A percentile compares a stretch with the other conserved stretches of the same genome.
These are phyloP conservation scores for Saccharomycopsis sp. DNA, from an alignment of 805 yeast genomes.

Conservation along the genomic window DNA sequence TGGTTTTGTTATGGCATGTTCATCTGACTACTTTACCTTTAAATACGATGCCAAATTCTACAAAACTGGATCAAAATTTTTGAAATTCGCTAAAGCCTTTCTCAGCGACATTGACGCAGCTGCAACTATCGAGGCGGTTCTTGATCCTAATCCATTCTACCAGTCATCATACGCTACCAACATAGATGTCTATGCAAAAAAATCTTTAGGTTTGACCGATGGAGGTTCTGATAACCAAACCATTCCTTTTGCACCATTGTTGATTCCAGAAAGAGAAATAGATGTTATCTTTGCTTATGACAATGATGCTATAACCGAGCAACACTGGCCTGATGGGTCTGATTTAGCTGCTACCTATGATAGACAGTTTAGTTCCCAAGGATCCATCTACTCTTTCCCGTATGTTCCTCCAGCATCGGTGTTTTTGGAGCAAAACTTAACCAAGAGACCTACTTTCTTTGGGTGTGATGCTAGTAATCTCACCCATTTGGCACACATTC, in stretches of 20 bases:
- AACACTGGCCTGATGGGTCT: slow-evolving; percentile 61
- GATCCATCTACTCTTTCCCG: slow-evolving; percentile 63
- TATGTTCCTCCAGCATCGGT: slow-evolving; percentile 67
- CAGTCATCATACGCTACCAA: slow-evolving; percentile 35
- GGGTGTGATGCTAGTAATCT: slow-evolving; percentile 70
- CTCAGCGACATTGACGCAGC: slow-evolving; percentile 41
- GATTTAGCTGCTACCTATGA: slow-evolving; percentile 49
- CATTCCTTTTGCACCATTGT: slow-evolving; percentile 53
- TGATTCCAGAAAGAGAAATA: slow-evolving; percentile 51
- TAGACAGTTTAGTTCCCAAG: slow-evolving; percentile 49
- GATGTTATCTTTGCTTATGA: slow-evolving; percentile 61
- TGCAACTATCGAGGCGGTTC: slow-evolving; percentile 61
- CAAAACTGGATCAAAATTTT: no score
- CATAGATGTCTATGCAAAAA: slow-evolving; percentile 34
- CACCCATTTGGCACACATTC: slow-evolving; percentile 46
- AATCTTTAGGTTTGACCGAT: slow-evolving; percentile 49
- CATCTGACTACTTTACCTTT: no score
- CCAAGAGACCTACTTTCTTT: slow-evolving; percentile 69
- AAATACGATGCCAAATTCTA: no score
- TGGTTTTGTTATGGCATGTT: slow-evolving; percentile 56
- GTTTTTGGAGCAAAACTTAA: slow-evolving; percentile 52
- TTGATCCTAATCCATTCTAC: slow-evolving; percentile 65
- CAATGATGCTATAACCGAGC: slow-evolving; percentile 55
- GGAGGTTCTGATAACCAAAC: slow-evolving; percentile 67
- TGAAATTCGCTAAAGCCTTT: slow-evolving; percentile 37